These are phyloP conservation scores for Rugonectria rugulosa DNA, from an alignment of 2,329 filamentous ascomycete genomes.

Conservation along the genomic window DNA sequence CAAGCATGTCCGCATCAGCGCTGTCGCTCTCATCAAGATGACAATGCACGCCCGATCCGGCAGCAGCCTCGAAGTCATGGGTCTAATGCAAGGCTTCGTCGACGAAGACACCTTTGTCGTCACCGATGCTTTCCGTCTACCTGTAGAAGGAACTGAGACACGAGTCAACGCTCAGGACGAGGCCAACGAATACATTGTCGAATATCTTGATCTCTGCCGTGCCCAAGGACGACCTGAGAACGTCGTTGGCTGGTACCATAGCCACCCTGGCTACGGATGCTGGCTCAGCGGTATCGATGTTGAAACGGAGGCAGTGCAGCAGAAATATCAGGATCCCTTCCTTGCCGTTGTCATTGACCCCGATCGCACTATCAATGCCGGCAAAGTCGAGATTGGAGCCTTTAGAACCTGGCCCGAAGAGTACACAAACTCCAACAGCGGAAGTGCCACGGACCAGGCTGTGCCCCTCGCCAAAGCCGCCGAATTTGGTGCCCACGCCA, in stretches of 20 bases:
- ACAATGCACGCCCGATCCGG: conserved; percentile 98
- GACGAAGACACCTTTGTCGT: conserved; percentile 86
- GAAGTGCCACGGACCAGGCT: conserved; percentile 61
- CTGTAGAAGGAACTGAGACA: conserved; percentile 98
- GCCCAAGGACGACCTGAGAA: conserved; percentile 85
- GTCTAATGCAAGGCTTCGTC: conserved; percentile 95
- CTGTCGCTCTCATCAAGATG: conserved; percentile 96
- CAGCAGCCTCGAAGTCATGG: conserved; percentile 94
- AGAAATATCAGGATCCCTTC: conserved; percentile 88
- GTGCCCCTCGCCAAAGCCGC: conserved; percentile 94
- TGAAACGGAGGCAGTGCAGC: conserved; percentile 83
- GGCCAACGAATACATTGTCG: conserved; percentile 95
- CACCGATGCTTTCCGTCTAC: conserved; percentile 91
- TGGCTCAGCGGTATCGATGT: conserved; percentile 98
- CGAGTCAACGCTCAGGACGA: conserved; percentile 95
- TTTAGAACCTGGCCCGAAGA: conserved; percentile 88
- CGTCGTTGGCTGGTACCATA: conserved; percentile 97
- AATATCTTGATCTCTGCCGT: conserved; percentile 79
- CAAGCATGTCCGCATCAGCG: conserved; percentile 91
- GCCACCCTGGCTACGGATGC: conserved; percentile 96
- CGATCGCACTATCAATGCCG: conserved; percentile 90
- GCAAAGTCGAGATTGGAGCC: conserved; percentile 96
- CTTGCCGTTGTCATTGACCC: conserved; percentile 96
- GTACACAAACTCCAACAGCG: conserved; percentile 61
- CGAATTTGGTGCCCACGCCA: conserved; percentile 93